Evolutionary conservation across 441 rosid species (phyloP), one percentile per base, ranked within the genome.

Genomic region (Manihot esculenta): DNA sequence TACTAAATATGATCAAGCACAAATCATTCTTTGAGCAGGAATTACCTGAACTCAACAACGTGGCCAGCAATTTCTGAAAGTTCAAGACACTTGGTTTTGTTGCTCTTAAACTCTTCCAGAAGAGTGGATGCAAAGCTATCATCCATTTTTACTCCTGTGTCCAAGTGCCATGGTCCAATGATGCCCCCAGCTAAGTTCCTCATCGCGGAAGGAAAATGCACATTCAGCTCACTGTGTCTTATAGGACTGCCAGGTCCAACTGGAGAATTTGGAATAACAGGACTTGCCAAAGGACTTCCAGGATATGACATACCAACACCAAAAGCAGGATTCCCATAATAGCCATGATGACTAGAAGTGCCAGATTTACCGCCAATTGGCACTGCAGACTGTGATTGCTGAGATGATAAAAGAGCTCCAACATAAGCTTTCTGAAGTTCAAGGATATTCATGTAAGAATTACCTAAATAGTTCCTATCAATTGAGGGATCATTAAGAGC

Each of bases 1-100:
- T 23, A 63, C 4, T 1, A 50, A 38, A 53, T 55, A 67, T 18
- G 5, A 69, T 60, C 18, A 41, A 59, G 74, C 41, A 55, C 18
- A 57, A 26, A 62, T 33, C 49, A 68, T 78, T 82, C 30, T 57
- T 38, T 41, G 57, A 67, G 1, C 56, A 55, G 33, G 18, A 62
- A 51, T 55, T 76, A 85, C 94, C 94, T 88, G 84, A 88, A 88
- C 84, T 87, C 89, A 73, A 87, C 94, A 72, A 88, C 91, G 80
- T 88, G 91, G 27, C 89, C 86, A 3, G 76, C 81, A 76, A 88
- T 88, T 79, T 85, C 94, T 20, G 83, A 80, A 41, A 88, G 88
- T 73, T 88, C 94, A 76, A 85, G 82, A 69, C 88, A 85, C 76
- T 73, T 88, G 55, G 88, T 70, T 84, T 88, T 88, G 78, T 86